These are phyloP conservation scores for Pseudognaphalium luteoalbum DNA, from an alignment of 129 eudicot genomes.

Conservation along the genomic window DNA sequence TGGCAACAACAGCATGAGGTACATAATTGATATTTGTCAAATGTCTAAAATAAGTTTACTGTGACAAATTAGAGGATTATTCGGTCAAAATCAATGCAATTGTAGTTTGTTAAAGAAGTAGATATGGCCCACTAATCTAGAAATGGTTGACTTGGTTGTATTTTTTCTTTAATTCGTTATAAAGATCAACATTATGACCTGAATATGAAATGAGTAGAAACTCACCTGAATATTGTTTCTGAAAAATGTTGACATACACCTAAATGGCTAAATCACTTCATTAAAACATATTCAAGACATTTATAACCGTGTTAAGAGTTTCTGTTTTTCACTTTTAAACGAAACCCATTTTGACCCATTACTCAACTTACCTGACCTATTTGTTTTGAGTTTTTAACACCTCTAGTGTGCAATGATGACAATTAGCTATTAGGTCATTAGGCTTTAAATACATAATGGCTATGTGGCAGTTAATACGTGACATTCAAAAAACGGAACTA, in stretches of 20 bases:
- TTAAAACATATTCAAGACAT: neutral
- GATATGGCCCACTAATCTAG: neutral
- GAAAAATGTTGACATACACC: neutral
- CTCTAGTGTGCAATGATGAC: constrained; percentile 2
- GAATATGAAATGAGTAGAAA: neutral
- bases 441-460: neutral
- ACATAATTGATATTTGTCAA: constrained; percentile 14
- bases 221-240: neutral
- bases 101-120: neutral
- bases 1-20: constrained; percentile 61
- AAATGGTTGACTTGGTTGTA: neutral
- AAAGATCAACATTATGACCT: neutral
- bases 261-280: neutral
- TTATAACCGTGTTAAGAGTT: neutral
- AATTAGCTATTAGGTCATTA: neutral
- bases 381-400: neutral
- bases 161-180: neutral
- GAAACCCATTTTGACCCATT: neutral
- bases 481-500: neutral
- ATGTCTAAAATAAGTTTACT: constrained; percentile 7
- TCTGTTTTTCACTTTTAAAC: neutral
- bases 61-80: neutral
- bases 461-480: neutral
- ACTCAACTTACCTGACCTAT: neutral
- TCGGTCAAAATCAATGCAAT: neutral